Percentiles rank a stretch among this genome's conserved stretches.
Evolutionary conservation across 805 yeast species (phyloP).

Genomic region (Spathaspora sp.): DNA sequence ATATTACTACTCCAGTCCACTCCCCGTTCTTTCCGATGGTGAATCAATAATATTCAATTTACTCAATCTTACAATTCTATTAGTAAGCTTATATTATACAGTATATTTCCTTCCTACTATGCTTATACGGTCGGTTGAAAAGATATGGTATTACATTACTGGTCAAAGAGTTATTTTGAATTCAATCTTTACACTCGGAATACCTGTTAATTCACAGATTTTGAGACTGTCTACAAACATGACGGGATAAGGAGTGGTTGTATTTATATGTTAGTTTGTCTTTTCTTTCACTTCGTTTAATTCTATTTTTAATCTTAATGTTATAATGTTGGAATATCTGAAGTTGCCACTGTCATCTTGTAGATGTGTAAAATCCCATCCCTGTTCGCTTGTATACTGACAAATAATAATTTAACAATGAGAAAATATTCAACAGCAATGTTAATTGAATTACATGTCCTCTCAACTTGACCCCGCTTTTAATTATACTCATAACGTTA

Average conservation of each 20-base stretch:
- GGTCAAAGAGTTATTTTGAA: background rate
- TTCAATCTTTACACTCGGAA: background rate
- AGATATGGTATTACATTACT: conserved; percentile 15
- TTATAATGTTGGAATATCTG: no score
- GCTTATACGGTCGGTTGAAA: conserved; percentile 8
- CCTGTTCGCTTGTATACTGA: no score
- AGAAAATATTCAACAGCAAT: no score
- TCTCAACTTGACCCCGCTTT: no score
- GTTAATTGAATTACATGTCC: no score
- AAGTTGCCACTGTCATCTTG: no score
- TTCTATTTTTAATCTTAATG: background rate
- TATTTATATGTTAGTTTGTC: no score
- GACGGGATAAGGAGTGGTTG: background rate
- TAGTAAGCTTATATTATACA: conserved; percentile 14
- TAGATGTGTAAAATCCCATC: no score
- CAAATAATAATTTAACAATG: no score
- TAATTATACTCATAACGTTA: no score
- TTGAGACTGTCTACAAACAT: background rate
- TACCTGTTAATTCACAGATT: background rate
- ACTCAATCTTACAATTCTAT: conserved; percentile 10
- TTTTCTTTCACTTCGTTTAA: background rate
- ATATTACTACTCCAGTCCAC: conserved; percentile 24
- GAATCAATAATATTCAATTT: conserved; percentile 20
- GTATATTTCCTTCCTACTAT: conserved; percentile 10
- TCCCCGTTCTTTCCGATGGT: conserved; percentile 23